Percentiles rank a stretch among this genome's conserved stretches.
Conservation (phyloP, 2,329 filamentous ascomycete species). For the Aplosporella prunicola region DNA sequence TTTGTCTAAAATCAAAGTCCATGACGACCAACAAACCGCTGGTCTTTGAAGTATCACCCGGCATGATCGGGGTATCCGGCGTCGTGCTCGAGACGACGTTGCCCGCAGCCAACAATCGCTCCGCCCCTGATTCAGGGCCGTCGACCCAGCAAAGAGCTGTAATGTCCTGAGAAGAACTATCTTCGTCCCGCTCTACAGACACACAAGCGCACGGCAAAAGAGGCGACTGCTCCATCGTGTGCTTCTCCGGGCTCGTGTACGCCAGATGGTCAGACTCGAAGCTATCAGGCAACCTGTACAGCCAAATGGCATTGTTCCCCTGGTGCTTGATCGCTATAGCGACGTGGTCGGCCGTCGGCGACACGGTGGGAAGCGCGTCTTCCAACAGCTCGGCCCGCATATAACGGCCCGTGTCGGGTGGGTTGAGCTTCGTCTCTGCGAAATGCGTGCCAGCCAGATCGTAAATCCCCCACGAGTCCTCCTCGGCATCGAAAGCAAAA, state of each 20-base stretch:
- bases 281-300: constrained; percentile 27
- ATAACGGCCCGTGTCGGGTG: constrained; percentile 29
- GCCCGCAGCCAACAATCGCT: constrained; percentile 30
- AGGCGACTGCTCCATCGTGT: constrained; percentile 19
- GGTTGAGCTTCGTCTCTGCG: constrained; percentile 29
- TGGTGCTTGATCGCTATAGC: constrained; percentile 30
- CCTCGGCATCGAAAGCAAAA: constrained; percentile 32
- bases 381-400: constrained; percentile 30
- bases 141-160: constrained; percentile 28
- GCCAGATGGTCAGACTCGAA: constrained; percentile 17
- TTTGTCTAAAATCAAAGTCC: constrained; percentile 28
- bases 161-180: constrained; percentile 27
- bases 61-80: constrained; percentile 6
- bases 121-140: constrained; percentile 16
- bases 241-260: constrained; percentile 19
- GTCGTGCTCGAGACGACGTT: constrained; percentile 13
- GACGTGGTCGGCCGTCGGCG: constrained; percentile 27
- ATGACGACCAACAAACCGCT: constrained; percentile 30
- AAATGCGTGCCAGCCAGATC: constrained; percentile 30
- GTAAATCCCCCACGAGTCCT: constrained; percentile 32
- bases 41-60: constrained; percentile 12
- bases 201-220: constrained; percentile 30
- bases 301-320: constrained; percentile 30
- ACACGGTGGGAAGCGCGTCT: constrained; percentile 32
- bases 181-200: constrained; percentile 23